Conservation (phyloP, 2,329 filamentous ascomycete genomes). For the Phoma sp. region DNA sequence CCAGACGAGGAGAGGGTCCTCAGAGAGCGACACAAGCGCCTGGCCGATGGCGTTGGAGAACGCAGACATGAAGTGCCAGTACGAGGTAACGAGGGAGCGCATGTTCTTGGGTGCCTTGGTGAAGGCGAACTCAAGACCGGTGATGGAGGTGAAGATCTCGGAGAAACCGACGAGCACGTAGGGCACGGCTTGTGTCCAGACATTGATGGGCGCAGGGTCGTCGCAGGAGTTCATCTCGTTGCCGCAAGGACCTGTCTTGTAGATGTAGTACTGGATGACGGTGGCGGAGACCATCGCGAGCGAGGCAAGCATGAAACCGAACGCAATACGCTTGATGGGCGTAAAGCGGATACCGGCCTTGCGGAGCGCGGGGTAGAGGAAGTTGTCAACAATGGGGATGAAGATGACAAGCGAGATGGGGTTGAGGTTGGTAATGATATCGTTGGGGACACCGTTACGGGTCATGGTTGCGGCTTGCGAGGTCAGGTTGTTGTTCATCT, state of each 20-base stretch:
- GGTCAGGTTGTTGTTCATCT: slow-evolving; percentile 63
- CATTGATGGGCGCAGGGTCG: slow-evolving; percentile 66
- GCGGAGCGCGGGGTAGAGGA: slow-evolving; percentile 61
- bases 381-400: slow-evolving; percentile 61
- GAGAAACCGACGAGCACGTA: slow-evolving; percentile 64
- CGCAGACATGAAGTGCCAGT: slow-evolving; percentile 75
- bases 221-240: slow-evolving; percentile 63
- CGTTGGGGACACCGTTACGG: slow-evolving; percentile 62
- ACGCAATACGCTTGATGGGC: slow-evolving; percentile 61
- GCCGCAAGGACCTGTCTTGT: slow-evolving; percentile 69
- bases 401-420: slow-evolving; percentile 62
- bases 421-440: slow-evolving; percentile 63
- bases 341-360: slow-evolving; percentile 58
- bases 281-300: slow-evolving; percentile 59
- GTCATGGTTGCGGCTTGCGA: slow-evolving; percentile 64
- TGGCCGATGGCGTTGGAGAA: slow-evolving; percentile 75
- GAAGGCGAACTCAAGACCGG: slow-evolving; percentile 77
- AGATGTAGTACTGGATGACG: slow-evolving; percentile 67
- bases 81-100: slow-evolving; percentile 74
- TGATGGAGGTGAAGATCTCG: slow-evolving; percentile 66
- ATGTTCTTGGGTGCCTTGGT: slow-evolving; percentile 81
- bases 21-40: slow-evolving; percentile 67
- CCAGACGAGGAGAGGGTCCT: slow-evolving; percentile 73
- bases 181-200: slow-evolving; percentile 61
- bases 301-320: slow-evolving; percentile 59